Conservation (phyloP, 2,329 filamentous ascomycete genomes). For the Cercospora zeae-maydis region DNA sequence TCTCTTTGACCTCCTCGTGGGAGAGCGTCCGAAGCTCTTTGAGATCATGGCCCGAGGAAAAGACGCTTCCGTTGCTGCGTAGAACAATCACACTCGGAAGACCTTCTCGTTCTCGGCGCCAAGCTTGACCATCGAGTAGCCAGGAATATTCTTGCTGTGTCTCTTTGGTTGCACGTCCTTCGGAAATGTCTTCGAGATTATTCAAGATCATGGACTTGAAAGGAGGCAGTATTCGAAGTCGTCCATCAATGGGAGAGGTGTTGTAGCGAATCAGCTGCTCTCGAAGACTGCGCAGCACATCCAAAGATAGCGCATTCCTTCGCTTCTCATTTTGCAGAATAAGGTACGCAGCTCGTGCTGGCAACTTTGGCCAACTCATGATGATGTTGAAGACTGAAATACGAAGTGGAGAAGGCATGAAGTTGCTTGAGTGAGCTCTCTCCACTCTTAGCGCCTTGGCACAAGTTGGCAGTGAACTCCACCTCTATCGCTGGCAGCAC, state of each 20-base stretch:
- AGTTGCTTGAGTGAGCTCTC: not conserved
- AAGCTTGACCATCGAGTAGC: constrained; percentile 16
- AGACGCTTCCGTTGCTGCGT: constrained; percentile 21
- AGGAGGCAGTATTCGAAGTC: constrained; percentile 16
- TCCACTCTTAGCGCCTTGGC: not conserved
- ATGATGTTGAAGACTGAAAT: constrained; percentile 43
- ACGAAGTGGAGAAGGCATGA: constrained; percentile 32
- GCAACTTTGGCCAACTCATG: constrained; percentile 14
- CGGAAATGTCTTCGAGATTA: constrained; percentile 12
- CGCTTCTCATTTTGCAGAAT: constrained; percentile 17
- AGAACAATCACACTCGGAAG: constrained; percentile 21
- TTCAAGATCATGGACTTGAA: constrained; percentile 16
- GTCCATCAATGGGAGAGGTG: constrained; percentile 18
- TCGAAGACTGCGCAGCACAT: constrained; percentile 16
- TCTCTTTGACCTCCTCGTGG: constrained; percentile 16
- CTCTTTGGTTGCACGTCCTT: not conserved
- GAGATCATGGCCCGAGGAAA: constrained; percentile 22
- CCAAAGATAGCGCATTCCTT: constrained; percentile 19
- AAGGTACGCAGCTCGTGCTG: constrained; percentile 20
- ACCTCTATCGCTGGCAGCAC: not conserved
- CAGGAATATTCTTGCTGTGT: constrained; percentile 4
- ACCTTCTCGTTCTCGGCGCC: constrained; percentile 13
- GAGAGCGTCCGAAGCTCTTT: constrained; percentile 19
- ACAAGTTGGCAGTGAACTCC: not conserved
- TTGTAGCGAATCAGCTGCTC: constrained; percentile 20